Conservation (phyloP, 2,329 filamentous ascomycete genomes). For the Pestalotiopsis sp. region DNA sequence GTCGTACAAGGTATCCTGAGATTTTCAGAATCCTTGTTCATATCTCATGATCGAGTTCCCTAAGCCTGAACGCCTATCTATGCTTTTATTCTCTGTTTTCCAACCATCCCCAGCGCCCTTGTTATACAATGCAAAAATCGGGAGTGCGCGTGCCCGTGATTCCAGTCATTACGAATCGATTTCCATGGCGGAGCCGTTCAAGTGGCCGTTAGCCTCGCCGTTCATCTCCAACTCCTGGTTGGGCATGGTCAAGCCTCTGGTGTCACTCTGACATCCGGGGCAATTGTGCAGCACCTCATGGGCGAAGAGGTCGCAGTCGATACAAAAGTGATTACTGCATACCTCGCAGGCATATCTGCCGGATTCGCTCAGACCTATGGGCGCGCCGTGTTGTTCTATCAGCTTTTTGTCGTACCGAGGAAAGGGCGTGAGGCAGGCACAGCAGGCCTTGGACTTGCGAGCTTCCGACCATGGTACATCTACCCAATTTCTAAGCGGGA, state of each 20-base stretch:
- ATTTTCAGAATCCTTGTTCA: not conserved
- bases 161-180: slow-evolving; percentile 36
- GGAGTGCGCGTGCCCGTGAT: not conserved
- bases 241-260: slow-evolving; percentile 25
- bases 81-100: slow-evolving; percentile 2
- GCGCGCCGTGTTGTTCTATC: slow-evolving; percentile 21
- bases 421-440: slow-evolving; percentile 75
- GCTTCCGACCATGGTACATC: slow-evolving; percentile 85
- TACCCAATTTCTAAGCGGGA: slow-evolving; percentile 85
- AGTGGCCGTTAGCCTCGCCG: slow-evolving; percentile 25
- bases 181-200: slow-evolving; percentile 42
- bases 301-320: slow-evolving; percentile 94
- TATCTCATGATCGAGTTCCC: not conserved
- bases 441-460: slow-evolving; percentile 63
- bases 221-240: slow-evolving; percentile 21
- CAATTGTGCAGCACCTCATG: slow-evolving; percentile 97
- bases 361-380: slow-evolving; percentile 77
- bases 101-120: not conserved
- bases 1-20: not conserved
- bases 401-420: slow-evolving; percentile 42
- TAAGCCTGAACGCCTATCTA: slow-evolving; percentile 8
- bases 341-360: slow-evolving; percentile 84
- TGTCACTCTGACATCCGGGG: slow-evolving; percentile 74
- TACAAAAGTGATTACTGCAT: slow-evolving; percentile 92
- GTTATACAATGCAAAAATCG: not conserved